Evolutionary conservation across 106 monocot genomes (phyloP).

Genomic region (Acanthochlamys bracteata): DNA sequence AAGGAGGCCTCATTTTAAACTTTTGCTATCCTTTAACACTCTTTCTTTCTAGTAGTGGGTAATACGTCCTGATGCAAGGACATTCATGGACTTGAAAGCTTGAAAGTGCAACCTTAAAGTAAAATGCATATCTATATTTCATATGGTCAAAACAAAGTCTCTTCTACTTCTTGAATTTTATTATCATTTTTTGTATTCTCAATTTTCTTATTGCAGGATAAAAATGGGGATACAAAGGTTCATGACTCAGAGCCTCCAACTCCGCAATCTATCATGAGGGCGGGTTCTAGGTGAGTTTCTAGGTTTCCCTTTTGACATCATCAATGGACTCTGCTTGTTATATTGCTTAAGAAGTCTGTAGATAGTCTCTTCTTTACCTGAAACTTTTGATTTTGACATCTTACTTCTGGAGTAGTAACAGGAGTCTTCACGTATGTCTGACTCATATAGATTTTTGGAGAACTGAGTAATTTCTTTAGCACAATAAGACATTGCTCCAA

Average conservation of each 20-base stretch:
- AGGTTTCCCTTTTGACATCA: not conserved
- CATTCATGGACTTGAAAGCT: too few species aligned
- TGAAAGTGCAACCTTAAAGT: too few species aligned
- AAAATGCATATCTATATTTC: not conserved
- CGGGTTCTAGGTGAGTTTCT: conserved; percentile 40
- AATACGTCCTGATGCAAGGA: too few species aligned
- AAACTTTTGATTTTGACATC: not conserved
- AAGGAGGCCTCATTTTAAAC: too few species aligned
- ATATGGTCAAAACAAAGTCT: too few species aligned
- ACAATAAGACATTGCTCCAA: too few species aligned
- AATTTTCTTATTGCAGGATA: conserved; percentile 32
- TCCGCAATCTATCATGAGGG: conserved; percentile 43
- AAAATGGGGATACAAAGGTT: conserved; percentile 40
- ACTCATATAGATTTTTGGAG: too few species aligned
- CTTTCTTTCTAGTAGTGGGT: too few species aligned
- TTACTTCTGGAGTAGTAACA: too few species aligned
- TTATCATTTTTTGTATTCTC: not conserved
- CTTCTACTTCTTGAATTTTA: not conserved
- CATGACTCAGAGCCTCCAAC: conserved; percentile 68
- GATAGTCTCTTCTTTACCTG: not conserved
- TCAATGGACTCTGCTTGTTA: not conserved
- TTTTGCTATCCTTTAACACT: too few species aligned
- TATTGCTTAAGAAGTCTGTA: not conserved
- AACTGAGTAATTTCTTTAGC: too few species aligned
- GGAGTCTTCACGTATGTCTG: too few species aligned